Percentiles rank a stretch among this genome's conserved stretches.
phyloP scores from a whole-genome alignment of 2,329 filamentous ascomycete genomes.

The Botrytis galanthina region DNA sequence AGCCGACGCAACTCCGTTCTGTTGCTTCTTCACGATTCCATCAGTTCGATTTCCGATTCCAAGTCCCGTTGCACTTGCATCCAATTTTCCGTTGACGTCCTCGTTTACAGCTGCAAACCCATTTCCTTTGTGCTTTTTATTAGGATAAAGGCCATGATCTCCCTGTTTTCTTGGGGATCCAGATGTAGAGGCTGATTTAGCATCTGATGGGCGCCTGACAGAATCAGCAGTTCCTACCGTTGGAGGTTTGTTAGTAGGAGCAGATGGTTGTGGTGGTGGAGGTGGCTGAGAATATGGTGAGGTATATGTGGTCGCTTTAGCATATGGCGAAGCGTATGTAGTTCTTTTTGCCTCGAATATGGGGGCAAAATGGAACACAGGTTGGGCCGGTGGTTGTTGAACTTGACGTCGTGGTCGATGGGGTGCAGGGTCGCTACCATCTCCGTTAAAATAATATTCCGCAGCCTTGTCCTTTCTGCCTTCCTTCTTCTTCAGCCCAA shows the following conservation, averaged over 20 bases:
- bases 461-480: slow-evolving; percentile 53
- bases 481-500: slow-evolving; percentile 56
- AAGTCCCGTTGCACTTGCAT: slow-evolving; percentile 18
- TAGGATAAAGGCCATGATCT: slow-evolving; percentile 26
- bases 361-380: slow-evolving; percentile 10
- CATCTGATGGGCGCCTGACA: slow-evolving; percentile 7
- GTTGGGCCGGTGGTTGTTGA: background rate
- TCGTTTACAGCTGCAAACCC: slow-evolving; percentile 25
- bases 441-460: slow-evolving; percentile 51
- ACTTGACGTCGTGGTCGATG: slow-evolving; percentile 20
- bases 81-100: slow-evolving; percentile 26
- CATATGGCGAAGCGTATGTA: slow-evolving; percentile 23
- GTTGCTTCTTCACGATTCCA: slow-evolving; percentile 8
- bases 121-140: slow-evolving; percentile 34
- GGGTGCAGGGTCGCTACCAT: slow-evolving; percentile 35
- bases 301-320: slow-evolving; percentile 19
- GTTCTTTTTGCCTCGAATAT: slow-evolving; percentile 24
- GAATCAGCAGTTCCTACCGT: background rate
- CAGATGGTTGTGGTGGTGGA: background rate
- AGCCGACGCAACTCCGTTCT: slow-evolving; percentile 16
- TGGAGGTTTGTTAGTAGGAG: slow-evolving; percentile 8
- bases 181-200: slow-evolving; percentile 16
- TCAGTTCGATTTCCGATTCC: background rate
- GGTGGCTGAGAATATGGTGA: slow-evolving; percentile 24
- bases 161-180: slow-evolving; percentile 26